phyloP scores from a whole-genome alignment of 2,329 filamentous ascomycete genomes.

The Helminthosporium solani region DNA sequence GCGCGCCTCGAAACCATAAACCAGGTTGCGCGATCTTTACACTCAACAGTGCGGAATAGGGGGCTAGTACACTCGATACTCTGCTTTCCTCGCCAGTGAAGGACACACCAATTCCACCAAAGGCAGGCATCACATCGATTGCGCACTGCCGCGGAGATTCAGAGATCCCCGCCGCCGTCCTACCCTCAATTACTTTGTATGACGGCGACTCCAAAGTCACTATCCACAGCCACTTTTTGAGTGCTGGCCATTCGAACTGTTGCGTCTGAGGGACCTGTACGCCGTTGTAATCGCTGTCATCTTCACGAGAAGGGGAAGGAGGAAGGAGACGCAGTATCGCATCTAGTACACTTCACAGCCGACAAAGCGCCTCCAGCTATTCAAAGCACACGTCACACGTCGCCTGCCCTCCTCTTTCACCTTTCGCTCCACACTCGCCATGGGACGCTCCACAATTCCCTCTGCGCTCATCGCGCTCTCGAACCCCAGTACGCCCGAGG shows the following conservation, averaged over 20 bases:
- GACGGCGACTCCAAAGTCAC: neutral
- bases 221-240: no score
- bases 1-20: neutral
- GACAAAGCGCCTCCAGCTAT: neutral
- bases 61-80: no score
- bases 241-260: neutral
- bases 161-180: neutral
- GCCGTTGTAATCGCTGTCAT: neutral
- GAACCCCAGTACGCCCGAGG: constrained; percentile 38
- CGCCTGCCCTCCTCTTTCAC: neutral
- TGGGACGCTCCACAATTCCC: constrained; percentile 40
- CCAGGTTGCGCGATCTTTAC: neutral
- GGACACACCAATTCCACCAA: neutral
- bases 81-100: no score
- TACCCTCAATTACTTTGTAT: neutral
- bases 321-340: neutral
- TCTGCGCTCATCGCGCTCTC: constrained; percentile 42
- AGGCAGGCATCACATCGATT: neutral
- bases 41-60: neutral
- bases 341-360: neutral
- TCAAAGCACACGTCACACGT: neutral
- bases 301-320: neutral
- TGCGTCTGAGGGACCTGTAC: neutral
- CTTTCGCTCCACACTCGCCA: constrained; percentile 12
- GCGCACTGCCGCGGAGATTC: neutral